Evolutionary conservation across 345 rosid genomes (phyloP), one percentile per base, ranked within the genome.

Genomic region (Lenwebbia sp.): DNA sequence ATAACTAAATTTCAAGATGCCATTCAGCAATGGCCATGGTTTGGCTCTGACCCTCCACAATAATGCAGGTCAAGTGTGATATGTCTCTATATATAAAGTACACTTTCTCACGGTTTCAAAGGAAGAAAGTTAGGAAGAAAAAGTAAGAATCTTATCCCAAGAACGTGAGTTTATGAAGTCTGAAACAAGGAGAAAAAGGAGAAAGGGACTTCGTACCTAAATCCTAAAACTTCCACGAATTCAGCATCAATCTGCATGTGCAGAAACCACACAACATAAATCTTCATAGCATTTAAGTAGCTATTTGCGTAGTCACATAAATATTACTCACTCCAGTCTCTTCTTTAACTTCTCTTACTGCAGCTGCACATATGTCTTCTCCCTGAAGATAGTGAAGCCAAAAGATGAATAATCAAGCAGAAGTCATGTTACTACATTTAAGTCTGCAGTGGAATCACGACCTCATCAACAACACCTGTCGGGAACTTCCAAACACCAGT

Each of bases 281-380:
- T 83, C 55, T n/a, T 55, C 41, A 26, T 22, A 60, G 41, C 9
- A 83, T 54, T 41, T 60, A 65, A 56, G 55, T 51, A 56, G 85
- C 76, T 87, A 56, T 49, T 75, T 37, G 11, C 19, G 65, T 47
- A 54, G 76, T 62, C 56, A 70, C 85, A 25, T 57, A 54, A 41
- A 23, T 84, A 57, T 56, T 54, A 85, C 98, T 95, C 88, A 95
- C 99, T 78, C 93, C 95, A 8, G 99, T 97, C 91, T 94, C 99
- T 94, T 97, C 98, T 90, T 96, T 94, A 58, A 92, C 98, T 91
- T 96, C 99, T 90, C 99, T 94, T 23, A 94, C 90, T 25, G 96
- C 98, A 83, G 98, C 96, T 49, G 82, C 89, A 87, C 90, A 91
- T 75, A 97, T 87, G 89, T 95, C 96, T 89, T 97, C 98, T 40